Evolutionary conservation across 1,139 yeast genomes (phyloP), one percentile per base, ranked within the genome.

Genomic region (Nakaseomyces bracarensis): DNA sequence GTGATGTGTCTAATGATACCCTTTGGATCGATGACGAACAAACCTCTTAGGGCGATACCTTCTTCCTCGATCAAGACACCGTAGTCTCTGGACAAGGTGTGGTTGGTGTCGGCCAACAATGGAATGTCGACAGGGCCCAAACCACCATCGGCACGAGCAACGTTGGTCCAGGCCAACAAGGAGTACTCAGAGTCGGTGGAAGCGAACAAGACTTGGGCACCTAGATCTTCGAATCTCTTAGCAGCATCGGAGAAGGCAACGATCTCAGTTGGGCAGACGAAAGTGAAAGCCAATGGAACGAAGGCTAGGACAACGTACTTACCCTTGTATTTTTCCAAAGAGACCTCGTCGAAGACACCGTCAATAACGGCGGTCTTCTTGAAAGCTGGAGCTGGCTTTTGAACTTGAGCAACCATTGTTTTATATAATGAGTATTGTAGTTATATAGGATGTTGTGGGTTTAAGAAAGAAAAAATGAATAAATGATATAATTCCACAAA

Each of bases 151-250:
- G 84, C 82, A 77, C 95, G 83, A 58, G 89, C 81, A 58, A 83
- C 83, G 70, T 89, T 87, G 70, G 96, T 89, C 97, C 97, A 91
- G 52, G 97, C 97, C 63, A 89, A 79, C 66, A 86, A 77, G 41
- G 96, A 80, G 82, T 84, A 91, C 74, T 91, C 96, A 49, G 97
- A 89, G 74, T 91, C 98, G 58, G 96, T 89, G 50, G 97, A 89
- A 56, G 97, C 96, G 58, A 91, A 87, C 65, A 91, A 77, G 44
- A 91, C 81, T 72, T 86, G 84, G 57, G 87, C 79, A 61, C 80
- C 91, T 68, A 86, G 82, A 55, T 78, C 95, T 57, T 82, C 69
- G 71, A 91, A 91, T 74, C 82, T 79, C 75, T 82, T 78, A 58
- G 78, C 82, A 57, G 96, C 96, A 59, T 89, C 96, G 51, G 96